phyloP scores from a whole-genome alignment of 2,329 filamentous ascomycete species.

The Colletotrichum echinochloae region DNA sequence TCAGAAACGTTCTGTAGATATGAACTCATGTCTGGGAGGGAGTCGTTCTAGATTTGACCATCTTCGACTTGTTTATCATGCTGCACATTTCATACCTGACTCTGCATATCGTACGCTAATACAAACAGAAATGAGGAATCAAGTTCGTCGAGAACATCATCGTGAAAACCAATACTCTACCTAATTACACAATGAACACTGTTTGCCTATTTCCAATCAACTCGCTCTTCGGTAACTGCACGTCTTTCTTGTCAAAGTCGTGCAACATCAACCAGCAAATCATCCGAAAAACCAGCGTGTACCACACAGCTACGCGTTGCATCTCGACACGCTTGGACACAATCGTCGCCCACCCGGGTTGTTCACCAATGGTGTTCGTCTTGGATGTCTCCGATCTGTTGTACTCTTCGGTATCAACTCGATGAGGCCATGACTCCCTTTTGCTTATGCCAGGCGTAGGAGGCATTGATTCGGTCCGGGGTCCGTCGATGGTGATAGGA shows the following conservation, averaged over 20 bases:
- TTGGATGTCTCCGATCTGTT: neutral
- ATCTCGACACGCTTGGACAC: neutral
- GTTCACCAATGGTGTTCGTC: neutral
- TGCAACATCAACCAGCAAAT: conserved; percentile 54
- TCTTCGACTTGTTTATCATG: too few relatives aligned
- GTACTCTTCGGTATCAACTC: neutral
- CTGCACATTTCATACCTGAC: too few relatives aligned
- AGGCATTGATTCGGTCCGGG: neutral
- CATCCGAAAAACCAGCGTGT: conserved; percentile 52
- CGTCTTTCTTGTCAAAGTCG: conserved; percentile 52
- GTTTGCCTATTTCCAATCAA: conserved; percentile 51
- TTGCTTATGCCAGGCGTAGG: conserved; percentile 8
- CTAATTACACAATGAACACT: conserved; percentile 47
- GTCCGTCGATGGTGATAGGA: too few relatives aligned
- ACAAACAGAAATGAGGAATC: too few relatives aligned
- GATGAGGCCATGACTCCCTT: conserved; percentile 2
- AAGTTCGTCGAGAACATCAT: neutral
- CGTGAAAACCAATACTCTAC: neutral
- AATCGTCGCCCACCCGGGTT: neutral
- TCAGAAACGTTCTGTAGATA: neutral
- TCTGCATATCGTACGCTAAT: too few relatives aligned
- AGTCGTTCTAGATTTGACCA: too few relatives aligned
- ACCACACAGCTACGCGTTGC: conserved; percentile 46
- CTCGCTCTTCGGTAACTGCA: conserved; percentile 49
- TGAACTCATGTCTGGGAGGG: too few relatives aligned